phyloP scores from a whole-genome alignment of 2,329 filamentous ascomycete genomes.

The Rutstroemia sp. region DNA sequence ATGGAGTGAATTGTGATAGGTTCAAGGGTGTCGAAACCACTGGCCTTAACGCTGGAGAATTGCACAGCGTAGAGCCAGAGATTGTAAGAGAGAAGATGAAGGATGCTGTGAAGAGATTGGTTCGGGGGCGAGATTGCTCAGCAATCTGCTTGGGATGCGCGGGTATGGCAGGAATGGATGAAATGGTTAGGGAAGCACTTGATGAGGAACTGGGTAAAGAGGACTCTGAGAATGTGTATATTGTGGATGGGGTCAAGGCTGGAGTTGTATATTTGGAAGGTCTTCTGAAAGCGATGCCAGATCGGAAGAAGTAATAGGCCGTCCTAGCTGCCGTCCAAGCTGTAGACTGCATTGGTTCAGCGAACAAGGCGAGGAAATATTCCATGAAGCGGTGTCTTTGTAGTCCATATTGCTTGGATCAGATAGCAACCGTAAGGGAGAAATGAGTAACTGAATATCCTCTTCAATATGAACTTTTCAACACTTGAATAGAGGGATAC shows the following conservation, averaged over 20 bases:
- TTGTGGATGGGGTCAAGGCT: conserved; percentile 75
- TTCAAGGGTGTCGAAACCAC: conserved; percentile 82
- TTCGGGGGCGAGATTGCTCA: conserved; percentile 48
- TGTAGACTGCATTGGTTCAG: too few relatives aligned
- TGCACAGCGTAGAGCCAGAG: conserved; percentile 61
- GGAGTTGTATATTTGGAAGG: conserved; percentile 40
- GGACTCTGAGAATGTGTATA: conserved; percentile 50
- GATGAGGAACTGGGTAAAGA: conserved; percentile 54
- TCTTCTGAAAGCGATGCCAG: not conserved
- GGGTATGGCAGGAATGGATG: conserved; percentile 81
- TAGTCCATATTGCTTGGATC: too few relatives aligned
- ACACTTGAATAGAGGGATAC: too few relatives aligned
- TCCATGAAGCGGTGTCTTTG: too few relatives aligned
- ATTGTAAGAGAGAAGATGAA: conserved; percentile 60
- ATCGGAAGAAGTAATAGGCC: too few relatives aligned
- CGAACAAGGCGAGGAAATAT: too few relatives aligned
- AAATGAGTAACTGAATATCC: too few relatives aligned
- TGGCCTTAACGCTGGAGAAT: conserved; percentile 69
- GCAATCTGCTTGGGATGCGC: conserved; percentile 82
- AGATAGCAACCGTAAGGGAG: too few relatives aligned
- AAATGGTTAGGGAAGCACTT: conserved; percentile 64
- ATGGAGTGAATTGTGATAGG: conserved; percentile 19
- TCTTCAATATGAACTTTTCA: too few relatives aligned
- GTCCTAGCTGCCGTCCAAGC: too few relatives aligned
- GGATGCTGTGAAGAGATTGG: conserved; percentile 59